These are phyloP conservation scores for Orbilia oligospora DNA, from an alignment of 2,329 filamentous ascomycete species.

Conservation along the genomic window DNA sequence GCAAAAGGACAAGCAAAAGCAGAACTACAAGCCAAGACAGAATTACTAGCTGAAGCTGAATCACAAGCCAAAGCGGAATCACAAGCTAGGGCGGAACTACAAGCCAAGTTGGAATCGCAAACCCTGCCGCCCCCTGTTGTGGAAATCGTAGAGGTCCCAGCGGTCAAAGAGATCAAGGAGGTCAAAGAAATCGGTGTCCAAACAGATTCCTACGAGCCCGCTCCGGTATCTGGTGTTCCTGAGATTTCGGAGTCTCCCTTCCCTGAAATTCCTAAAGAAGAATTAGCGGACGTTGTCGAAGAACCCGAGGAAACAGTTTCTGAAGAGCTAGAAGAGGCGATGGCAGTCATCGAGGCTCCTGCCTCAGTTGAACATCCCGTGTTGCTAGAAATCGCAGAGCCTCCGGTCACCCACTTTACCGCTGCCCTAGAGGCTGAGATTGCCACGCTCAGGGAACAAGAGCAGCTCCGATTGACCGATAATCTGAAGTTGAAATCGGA, in stretches of 20 bases:
- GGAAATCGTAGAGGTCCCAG: background rate
- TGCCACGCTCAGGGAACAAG: conserved; percentile 42
- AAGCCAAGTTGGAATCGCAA: background rate
- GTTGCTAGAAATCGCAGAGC: conserved; percentile 12
- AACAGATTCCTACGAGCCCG: conserved; percentile 40
- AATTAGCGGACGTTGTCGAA: background rate
- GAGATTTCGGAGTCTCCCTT: conserved; percentile 9
- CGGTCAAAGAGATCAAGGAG: conserved; percentile 17
- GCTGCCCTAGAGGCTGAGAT: conserved; percentile 54
- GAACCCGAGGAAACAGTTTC: background rate
- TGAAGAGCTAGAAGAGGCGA: conserved; percentile 8
- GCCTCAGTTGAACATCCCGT: background rate
- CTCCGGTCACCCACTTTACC: conserved; percentile 32
- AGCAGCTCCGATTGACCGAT: conserved; percentile 43
- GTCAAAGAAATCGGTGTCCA: conserved; percentile 54
- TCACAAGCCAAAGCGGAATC: background rate
- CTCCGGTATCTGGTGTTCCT: background rate
- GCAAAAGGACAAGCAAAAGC: conserved; percentile 14
- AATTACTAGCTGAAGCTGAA: background rate
- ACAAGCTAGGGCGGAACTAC: background rate
- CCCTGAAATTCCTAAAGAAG: conserved; percentile 12
- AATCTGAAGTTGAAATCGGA: conserved; percentile 57
- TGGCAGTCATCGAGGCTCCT: background rate
- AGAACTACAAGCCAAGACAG: background rate
- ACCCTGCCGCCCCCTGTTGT: background rate